These are phyloP conservation scores for Bryum argenteum DNA, from an alignment of 225 moss, liverwort and hornwort genomes.

Conservation along the genomic window DNA sequence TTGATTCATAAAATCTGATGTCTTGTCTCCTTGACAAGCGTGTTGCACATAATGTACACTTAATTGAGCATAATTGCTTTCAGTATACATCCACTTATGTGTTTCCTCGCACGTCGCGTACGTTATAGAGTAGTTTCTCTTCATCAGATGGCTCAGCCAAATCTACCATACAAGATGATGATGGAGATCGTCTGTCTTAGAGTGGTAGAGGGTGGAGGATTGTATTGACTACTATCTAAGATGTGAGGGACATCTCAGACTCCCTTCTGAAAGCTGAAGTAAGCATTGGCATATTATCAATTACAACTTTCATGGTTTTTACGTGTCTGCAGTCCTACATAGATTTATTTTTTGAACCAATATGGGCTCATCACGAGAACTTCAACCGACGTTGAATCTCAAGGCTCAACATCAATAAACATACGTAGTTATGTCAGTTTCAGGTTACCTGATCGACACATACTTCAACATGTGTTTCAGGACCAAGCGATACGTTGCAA, in stretches of 20 bases:
- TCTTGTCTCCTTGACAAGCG: slow-evolving; percentile 1
- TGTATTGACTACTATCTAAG: slow-evolving; percentile 38
- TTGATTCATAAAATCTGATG: not conserved
- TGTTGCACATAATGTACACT: not conserved
- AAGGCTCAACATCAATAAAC: not conserved
- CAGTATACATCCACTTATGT: not conserved
- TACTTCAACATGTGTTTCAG: slow-evolving; percentile 4
- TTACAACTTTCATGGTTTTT: not conserved
- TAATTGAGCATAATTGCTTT: not conserved
- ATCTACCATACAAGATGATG: too few species aligned
- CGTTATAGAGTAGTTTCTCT: slow-evolving; percentile 16
- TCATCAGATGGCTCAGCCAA: slow-evolving; percentile 16
- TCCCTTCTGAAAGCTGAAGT: slow-evolving; percentile 31
- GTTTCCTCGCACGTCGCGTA: not conserved
- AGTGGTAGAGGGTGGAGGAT: slow-evolving; percentile 14
- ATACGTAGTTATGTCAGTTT: not conserved
- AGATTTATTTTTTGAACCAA: not conserved
- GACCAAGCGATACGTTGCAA: not conserved
- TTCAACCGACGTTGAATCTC: not conserved
- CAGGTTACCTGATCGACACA: not conserved
- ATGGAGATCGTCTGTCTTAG: slow-evolving; percentile 21
- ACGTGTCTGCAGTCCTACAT: not conserved
- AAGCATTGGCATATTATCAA: slow-evolving; percentile 40
- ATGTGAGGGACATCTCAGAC: slow-evolving; percentile 42
- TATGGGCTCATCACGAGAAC: not conserved